phyloP scores from a whole-genome alignment of 768 basidiomycete genomes.

The Leccinellum rugosiceps region DNA sequence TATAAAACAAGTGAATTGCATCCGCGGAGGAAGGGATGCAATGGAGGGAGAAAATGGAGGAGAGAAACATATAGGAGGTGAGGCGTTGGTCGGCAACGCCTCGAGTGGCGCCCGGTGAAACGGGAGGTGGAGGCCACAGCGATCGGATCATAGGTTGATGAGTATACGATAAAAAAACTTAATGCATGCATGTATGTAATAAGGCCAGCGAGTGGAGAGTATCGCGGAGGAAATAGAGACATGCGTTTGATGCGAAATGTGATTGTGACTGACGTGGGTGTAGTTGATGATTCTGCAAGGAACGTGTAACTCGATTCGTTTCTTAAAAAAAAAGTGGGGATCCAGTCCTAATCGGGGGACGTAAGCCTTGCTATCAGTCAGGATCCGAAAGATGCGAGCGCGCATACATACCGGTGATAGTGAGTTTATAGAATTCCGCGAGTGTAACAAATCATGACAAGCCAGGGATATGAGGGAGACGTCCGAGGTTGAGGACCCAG shows the following conservation, averaged over 20 bases:
- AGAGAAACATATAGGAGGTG: neutral
- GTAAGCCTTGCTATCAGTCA: neutral
- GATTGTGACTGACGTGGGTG: constrained; percentile 9
- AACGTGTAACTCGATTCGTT: constrained; percentile 9
- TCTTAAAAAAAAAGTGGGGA: constrained; percentile 9
- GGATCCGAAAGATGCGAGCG: neutral
- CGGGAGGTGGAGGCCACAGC: neutral
- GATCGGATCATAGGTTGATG: neutral
- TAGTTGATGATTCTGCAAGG: constrained; percentile 14
- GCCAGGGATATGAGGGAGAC: constrained; percentile 3
- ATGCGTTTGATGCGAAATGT: constrained; percentile 15
- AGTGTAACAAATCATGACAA: constrained; percentile 7
- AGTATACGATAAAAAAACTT: constrained; percentile 12
- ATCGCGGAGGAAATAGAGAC: constrained; percentile 5
- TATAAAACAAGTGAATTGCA: neutral
- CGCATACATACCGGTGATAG: constrained; percentile 17
- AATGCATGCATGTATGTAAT: constrained; percentile 6
- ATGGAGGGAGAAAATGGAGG: neutral
- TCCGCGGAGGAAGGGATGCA: neutral
- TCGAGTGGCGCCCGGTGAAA: constrained; percentile 6
- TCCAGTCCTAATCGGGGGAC: constrained; percentile 20
- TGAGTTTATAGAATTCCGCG: constrained; percentile 8
- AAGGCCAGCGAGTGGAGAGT: constrained; percentile 1
- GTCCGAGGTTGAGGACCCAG: constrained; percentile 36
- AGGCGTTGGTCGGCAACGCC: constrained; percentile 2